phyloP scores from a whole-genome alignment of 2,329 filamentous ascomycete species.

The Trichophyton simii region DNA sequence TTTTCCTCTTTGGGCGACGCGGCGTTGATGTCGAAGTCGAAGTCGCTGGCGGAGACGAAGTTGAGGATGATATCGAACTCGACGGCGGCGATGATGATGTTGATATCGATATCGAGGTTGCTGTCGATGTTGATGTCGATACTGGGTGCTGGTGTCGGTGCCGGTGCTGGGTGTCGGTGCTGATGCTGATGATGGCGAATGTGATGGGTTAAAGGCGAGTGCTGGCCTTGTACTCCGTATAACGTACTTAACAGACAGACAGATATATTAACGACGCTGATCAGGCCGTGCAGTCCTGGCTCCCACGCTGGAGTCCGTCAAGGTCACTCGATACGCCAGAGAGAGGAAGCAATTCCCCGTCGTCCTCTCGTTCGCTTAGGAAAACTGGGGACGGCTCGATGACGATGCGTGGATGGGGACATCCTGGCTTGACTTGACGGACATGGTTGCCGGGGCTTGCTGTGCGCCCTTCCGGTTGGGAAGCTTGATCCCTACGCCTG shows the following conservation, averaged over 20 bases:
- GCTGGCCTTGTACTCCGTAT: neutral
- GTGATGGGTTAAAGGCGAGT: no score
- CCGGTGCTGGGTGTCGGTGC: no score
- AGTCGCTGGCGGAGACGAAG: neutral
- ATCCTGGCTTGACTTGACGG: neutral
- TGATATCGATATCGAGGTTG: no score
- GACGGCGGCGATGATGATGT: no score
- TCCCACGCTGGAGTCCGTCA: neutral
- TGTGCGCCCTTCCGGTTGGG: slow-evolving; percentile 2
- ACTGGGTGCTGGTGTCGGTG: no score
- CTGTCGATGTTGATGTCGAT: no score
- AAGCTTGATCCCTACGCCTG: slow-evolving; percentile 1
- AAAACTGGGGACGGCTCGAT: neutral
- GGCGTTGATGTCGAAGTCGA: neutral
- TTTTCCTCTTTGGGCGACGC: neutral
- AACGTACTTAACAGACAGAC: neutral
- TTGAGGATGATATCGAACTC: no score
- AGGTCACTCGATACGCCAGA: neutral
- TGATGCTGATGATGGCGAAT: neutral
- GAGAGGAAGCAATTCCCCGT: neutral
- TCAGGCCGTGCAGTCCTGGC: slow-evolving; percentile 1
- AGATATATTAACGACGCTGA: neutral
- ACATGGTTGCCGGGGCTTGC: neutral
- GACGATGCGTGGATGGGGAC: neutral
- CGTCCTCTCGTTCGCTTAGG: neutral